phyloP scores from a whole-genome alignment of 2,329 filamentous ascomycete genomes.

The Cercospora brassicicola region DNA sequence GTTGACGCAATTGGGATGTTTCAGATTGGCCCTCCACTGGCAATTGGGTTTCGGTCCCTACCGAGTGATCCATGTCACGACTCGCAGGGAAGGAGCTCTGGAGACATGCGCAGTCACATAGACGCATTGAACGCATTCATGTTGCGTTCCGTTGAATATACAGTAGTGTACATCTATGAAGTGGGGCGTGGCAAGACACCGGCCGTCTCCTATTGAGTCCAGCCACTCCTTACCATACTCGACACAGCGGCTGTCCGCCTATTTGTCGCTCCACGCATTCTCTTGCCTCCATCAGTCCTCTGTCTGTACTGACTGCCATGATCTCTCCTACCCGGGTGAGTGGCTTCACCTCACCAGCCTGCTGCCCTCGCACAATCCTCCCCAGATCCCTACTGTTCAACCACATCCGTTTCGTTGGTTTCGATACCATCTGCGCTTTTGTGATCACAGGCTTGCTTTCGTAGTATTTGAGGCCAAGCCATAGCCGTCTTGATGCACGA shows the following conservation, averaged over 20 bases:
- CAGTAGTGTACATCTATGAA: constrained; percentile 7
- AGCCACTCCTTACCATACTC: constrained; percentile 52
- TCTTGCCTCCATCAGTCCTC: constrained; percentile 75
- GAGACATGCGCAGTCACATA: neutral
- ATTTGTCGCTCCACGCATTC: constrained; percentile 78
- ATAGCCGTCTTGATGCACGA: constrained; percentile 72
- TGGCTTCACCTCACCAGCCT: constrained; percentile 67
- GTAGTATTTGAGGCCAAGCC: constrained; percentile 90
- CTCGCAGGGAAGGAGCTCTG: neutral
- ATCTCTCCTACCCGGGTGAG: constrained; percentile 76
- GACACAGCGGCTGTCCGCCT: constrained; percentile 77
- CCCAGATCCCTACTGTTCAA: constrained; percentile 63
- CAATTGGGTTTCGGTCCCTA: neutral
- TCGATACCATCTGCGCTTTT: constrained; percentile 66
- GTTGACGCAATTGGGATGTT: neutral
- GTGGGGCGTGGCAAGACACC: neutral
- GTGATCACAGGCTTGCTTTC: constrained; percentile 75
- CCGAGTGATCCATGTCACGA: neutral
- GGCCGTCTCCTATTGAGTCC: neutral
- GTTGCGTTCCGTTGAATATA: neutral
- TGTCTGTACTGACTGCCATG: constrained; percentile 74
- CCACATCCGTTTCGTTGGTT: constrained; percentile 71
- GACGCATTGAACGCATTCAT: neutral
- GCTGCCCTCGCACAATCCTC: constrained; percentile 67
- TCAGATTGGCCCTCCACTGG: neutral